Evolutionary conservation across 345 rosid species (phyloP), one percentile per base, ranked within the genome.

Genomic region (Populus alba): DNA sequence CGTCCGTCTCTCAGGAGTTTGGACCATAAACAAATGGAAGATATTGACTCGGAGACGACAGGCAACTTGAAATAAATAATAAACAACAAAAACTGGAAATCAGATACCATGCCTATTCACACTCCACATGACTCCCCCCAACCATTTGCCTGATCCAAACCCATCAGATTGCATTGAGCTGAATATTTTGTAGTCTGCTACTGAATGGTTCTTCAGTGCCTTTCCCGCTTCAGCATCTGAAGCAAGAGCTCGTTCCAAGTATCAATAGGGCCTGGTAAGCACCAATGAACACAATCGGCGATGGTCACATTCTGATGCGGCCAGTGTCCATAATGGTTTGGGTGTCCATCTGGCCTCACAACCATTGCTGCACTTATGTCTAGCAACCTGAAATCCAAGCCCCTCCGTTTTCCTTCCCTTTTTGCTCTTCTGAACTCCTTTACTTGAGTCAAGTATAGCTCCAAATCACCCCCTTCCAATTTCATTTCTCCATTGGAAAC

Each of bases 241-340:
- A 87, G 87, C 85, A 91, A 85, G 70, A 91, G 78, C 83, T 93
- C 92, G 73, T 93, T 93, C 97, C 89, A 87, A 31, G 90, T 84
- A 69, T 88, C 93, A 11, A 89, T 75, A 20, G 97, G 90, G 55
- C 96, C 94, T 12, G 97, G 96, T 83, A 90, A 86, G 85, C 97
- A 91, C 97, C 97, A 88, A 81, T 91, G 93, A 55, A 93, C 90
- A 80, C 96, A 89, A 66, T 91, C 97, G 15, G 80, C 82, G 6
- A 80, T 47, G 0, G 78, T 59, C 22, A 61, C 75, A 69, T 87
- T 88, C 73, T 43, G 75, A 57, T 70, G 74, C 25, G 35, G 31
- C 67, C 67, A 80, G 35, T 74, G 83, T 35, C 91, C 89, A n/a
- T 77, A 79, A 2, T 72, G 76, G 73, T 76, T 81, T 0, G 92